phyloP scores from a whole-genome alignment of 1,284 basidiomycete species.

The Tremellales sp. region DNA sequence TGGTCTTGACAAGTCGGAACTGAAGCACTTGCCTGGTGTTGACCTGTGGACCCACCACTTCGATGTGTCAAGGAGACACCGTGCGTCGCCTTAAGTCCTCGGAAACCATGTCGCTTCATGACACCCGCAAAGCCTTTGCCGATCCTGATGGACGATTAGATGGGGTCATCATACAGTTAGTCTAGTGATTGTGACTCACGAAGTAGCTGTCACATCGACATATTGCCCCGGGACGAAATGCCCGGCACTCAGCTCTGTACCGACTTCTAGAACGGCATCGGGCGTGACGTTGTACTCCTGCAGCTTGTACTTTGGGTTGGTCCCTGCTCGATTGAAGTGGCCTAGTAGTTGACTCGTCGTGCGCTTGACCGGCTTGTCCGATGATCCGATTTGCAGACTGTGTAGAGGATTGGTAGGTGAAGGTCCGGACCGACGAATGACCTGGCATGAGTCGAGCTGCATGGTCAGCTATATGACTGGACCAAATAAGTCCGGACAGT shows the following conservation, averaged over 20 bases:
- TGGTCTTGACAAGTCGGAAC: not conserved
- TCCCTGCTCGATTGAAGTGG: slow-evolving; percentile 77
- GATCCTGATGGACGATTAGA: too few relatives aligned
- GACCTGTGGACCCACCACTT: slow-evolving; percentile 87
- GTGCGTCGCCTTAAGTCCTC: slow-evolving; percentile 87
- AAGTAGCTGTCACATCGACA: slow-evolving; percentile 89
- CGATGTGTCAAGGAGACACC: slow-evolving; percentile 96
- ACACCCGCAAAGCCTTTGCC: slow-evolving; percentile 96
- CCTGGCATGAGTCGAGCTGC: slow-evolving; percentile 54
- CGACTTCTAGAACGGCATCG: slow-evolving; percentile 85
- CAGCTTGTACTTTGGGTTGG: slow-evolving; percentile 79
- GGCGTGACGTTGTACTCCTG: slow-evolving; percentile 85
- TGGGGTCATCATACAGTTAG: not conserved
- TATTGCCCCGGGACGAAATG: slow-evolving; percentile 98
- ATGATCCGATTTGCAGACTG: slow-evolving; percentile 79
- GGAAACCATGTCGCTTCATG: slow-evolving; percentile 96
- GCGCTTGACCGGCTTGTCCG: slow-evolving; percentile 63
- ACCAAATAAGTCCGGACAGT: not conserved
- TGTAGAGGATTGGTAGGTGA: slow-evolving; percentile 58
- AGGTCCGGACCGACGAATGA: slow-evolving; percentile 43
- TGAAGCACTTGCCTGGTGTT: slow-evolving; percentile 68
- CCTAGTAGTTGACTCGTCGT: slow-evolving; percentile 73
- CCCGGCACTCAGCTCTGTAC: slow-evolving; percentile 80
- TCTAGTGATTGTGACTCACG: slow-evolving; percentile 61
- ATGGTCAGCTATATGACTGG: slow-evolving; percentile 5